Base-by-base conservation (phyloP, 2,329 filamentous ascomycete species). In the Trichophyton schoenleinii region DNA sequence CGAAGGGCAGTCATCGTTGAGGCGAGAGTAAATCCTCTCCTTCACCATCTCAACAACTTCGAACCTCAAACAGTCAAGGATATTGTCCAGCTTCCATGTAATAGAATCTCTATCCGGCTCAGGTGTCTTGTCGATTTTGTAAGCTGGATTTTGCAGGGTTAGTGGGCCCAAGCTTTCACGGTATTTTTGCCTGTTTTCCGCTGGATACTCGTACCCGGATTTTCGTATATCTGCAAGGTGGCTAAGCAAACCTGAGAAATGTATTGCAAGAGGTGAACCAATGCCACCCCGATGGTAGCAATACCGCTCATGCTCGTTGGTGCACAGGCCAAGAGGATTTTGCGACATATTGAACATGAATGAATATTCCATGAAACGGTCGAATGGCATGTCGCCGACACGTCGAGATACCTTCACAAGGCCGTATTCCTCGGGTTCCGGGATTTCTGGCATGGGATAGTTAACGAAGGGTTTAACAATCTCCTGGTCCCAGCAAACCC, bases 401-500 rank as follows among this genome's bases (percentile, higher is more conserved):
- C 68, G 74, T 0, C 72, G 69, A 0, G 66, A 74, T 59, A 80
- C 73, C 7, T 76, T 74, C 2, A 71, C 69, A 57, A 86, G 78
- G 0, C 78, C 77, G 62, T 81, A 82, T 8, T 74, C 63, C 3
- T 75, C 69, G 2, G 74, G 69, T 0, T 74, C 65, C 18, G 69
- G 75, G 9, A 69, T 65, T 5, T 69, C 53, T 7, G 62, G 42
- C 22, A 80, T 72, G 2, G 77, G 74, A 0, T 80, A 78, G 67
- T 85, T 85, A 2, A 66, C 63, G 67, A 86, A 86, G 0, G 71
- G 73, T 0, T 69, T 62, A 0, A 82, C 80, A 0, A 86, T 74
- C 3, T 70, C 69, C 2, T 73, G 71, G 59, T 86, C 82, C 81
- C 82, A 86, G 66, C 81, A 84, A 0, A 84, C 68, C 80, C 83